phyloP scores from a whole-genome alignment of 2,329 filamentous ascomycete species.

The Fusarium metavorans region DNA sequence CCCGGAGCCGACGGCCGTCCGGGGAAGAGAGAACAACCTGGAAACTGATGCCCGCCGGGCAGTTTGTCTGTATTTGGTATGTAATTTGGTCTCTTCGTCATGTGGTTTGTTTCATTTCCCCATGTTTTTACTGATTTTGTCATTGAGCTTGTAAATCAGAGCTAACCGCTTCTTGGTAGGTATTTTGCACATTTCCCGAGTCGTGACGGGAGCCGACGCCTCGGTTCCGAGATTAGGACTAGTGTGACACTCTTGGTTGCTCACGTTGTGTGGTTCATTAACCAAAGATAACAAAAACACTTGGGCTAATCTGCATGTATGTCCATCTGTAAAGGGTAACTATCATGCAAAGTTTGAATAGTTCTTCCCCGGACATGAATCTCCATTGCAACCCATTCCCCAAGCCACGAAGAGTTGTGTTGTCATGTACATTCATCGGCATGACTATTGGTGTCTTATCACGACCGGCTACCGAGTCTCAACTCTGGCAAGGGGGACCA shows the following conservation, averaged over 20 bases:
- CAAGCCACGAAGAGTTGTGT: neutral
- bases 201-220: constrained; percentile 8
- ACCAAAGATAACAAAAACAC: neutral
- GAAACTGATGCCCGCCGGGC: neutral
- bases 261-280: constrained; percentile 4
- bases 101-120: neutral
- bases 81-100: neutral
- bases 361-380: constrained; percentile 30
- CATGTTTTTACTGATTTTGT: neutral
- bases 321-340: neutral
- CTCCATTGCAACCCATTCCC: constrained; percentile 19
- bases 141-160: neutral
- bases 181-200: constrained; percentile 15
- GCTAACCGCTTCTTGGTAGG: constrained; percentile 19
- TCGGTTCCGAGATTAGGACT: constrained; percentile 25
- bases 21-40: neutral
- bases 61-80: neutral
- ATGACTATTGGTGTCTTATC: neutral
- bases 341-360: constrained; percentile 5
- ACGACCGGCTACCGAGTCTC: neutral
- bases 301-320: neutral
- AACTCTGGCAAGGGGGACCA: neutral
- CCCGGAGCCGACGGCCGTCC: constrained; percentile 15
- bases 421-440: neutral
- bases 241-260: neutral